Base-by-base conservation (phyloP, 805 yeast genomes). In the Schizosaccharomyces lindneri region DNA sequence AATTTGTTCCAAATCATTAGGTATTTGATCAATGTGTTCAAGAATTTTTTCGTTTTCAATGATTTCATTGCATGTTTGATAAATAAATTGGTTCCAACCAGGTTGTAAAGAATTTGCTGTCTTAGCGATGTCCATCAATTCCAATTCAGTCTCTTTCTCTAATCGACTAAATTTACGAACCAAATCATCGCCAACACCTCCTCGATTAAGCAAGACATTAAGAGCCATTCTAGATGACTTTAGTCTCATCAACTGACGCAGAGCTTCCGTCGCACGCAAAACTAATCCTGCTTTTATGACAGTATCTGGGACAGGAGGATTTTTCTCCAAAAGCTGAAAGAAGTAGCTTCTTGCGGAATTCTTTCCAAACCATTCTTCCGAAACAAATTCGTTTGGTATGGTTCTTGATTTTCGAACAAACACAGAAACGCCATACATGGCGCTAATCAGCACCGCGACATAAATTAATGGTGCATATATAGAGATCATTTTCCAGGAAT, bases 41-140 rank as follows among this genome's bases (percentile, higher is more conserved):
- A 90, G 79, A 61, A 90, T 75, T 1, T 96, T 96, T 72, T 85
- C 90, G 70, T 90, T 93, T 72, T 88, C 85, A 65, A 95, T 87
- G 61, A 90, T 83, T 70, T 93, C 97, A 70, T 85, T 90, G 55
- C 89, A 83, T 15, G 83, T 78, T 9, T 85, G 85, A 68, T 87
- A 84, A 67, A 87, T 80, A 57, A 78, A 73, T 65, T 79, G 84
- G 6, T 83, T 81, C 95, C 96, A 89, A 43, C 87, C 90, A 57
- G 81, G 79, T 68, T 85, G 84, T 65, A 79, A 74, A 19, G 73
- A 65, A 70, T 86, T 87, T 55, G 93, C 87, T 71, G 87, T 95
- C 62, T 70, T 73, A 5, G 85, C 82, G 59, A 87, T 76, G 63
- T 83, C 89, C 70, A 81, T 79, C 65, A 93, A 73, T 71, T 93